A percentile compares a stretch with the other conserved stretches of the same genome.
phyloP scores from a whole-genome alignment of 306 rosid genomes.

The Purshia tridentata region DNA sequence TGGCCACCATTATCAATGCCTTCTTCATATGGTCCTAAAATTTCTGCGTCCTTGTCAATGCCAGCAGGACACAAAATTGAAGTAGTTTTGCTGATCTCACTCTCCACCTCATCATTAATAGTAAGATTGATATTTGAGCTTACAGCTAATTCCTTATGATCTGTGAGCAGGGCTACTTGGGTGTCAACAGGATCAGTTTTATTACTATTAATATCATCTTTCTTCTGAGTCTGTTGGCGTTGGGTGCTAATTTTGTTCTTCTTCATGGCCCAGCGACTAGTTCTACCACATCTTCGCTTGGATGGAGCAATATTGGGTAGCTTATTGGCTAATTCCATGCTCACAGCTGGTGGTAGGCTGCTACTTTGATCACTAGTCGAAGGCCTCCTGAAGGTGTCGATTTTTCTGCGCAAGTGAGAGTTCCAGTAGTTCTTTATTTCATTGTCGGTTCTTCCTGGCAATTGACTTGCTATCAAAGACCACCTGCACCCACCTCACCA shows the following conservation, averaged over 20 bases:
- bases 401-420: constrained; percentile 67
- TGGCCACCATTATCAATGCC: constrained; percentile 17
- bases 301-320: constrained; percentile 17
- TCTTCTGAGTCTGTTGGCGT: too few relatives aligned
- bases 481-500: constrained; percentile 43
- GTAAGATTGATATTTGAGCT: too few relatives aligned
- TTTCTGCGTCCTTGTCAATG: too few relatives aligned
- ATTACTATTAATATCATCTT: too few relatives aligned
- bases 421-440: constrained; percentile 96
- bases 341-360: not conserved
- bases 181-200: too few relatives aligned
- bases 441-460: constrained; percentile 91
- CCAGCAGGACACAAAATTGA: too few relatives aligned
- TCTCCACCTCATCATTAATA: too few relatives aligned
- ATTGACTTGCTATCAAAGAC: constrained; percentile 79
- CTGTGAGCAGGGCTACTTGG: too few relatives aligned
- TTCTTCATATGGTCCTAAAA: not conserved
- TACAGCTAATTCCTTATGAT: too few relatives aligned
- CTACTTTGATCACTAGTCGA: not conserved
- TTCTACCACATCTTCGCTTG: constrained; percentile 47
- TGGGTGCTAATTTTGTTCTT: constrained; percentile 19
- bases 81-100: too few relatives aligned
- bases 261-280: constrained; percentile 54
- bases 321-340: constrained; percentile 20
- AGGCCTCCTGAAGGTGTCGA: constrained; percentile 40